phyloP scores from a whole-genome alignment of 176 grass and related monocot species.

The Typha latifolia region DNA sequence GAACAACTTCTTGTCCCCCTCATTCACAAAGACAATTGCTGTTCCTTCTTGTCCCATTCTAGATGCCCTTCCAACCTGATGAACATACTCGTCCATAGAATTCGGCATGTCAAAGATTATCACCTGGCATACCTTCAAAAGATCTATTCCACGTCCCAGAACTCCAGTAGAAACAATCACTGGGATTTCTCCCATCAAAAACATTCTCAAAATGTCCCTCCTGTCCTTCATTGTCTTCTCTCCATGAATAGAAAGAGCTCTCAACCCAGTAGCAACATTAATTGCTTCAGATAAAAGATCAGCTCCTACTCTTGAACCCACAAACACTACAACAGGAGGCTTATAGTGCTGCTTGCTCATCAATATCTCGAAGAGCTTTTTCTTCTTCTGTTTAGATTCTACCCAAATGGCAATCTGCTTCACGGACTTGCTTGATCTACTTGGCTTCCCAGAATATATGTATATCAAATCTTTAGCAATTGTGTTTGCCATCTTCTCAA shows the following conservation, averaged over 20 bases:
- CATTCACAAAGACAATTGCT: constrained; percentile 68
- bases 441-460: constrained; percentile 56
- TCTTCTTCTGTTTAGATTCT: constrained; percentile 86
- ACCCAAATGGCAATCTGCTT: constrained; percentile 91
- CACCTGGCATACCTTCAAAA: constrained; percentile 66
- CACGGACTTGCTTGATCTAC: constrained; percentile 58
- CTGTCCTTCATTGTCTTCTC: constrained; percentile 87
- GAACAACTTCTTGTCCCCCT: constrained; percentile 76
- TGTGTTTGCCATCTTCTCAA: constrained; percentile 55
- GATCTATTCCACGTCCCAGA: constrained; percentile 78
- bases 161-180: constrained; percentile 70
- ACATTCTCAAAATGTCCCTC: constrained; percentile 73
- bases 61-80: constrained; percentile 85
- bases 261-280: constrained; percentile 56
- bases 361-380: constrained; percentile 90
- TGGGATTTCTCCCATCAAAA: constrained; percentile 67
- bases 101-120: constrained; percentile 92
- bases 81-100: constrained; percentile 83
- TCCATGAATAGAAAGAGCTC: constrained; percentile 75
- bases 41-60: constrained; percentile 65
- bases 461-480: constrained; percentile 51
- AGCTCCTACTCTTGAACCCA: constrained; percentile 65
- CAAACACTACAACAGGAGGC: constrained; percentile 78
- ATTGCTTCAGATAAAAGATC: constrained; percentile 83
- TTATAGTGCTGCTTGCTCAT: constrained; percentile 71